Evolutionary conservation across 345 rosid species (phyloP), one percentile per base, ranked within the genome.

Genomic region (Capsella bursapastoris): DNA sequence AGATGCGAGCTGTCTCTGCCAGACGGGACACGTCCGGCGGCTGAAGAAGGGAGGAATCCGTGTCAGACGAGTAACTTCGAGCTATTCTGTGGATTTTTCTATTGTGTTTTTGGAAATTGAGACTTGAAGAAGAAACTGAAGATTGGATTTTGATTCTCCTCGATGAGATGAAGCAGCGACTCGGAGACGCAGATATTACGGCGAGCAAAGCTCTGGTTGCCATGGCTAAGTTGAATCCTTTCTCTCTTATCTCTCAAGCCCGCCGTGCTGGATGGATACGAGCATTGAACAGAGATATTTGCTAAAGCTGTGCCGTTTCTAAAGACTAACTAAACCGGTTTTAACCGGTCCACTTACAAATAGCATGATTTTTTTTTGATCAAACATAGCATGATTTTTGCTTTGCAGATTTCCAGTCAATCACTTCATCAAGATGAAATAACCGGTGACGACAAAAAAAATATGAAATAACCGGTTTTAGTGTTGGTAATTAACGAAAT

Each of bases 1-100:
- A 87, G 74, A 93, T 90, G 59, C 97, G 88, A 74, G 98, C 93
- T 48, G 88, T 90, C 76, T 89, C 81, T 6, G 98, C 96, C 68
- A 90, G 79, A 67, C 83, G 86, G 35, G 85, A 68, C 8, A 90
- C 72, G 59, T 90, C 97, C 3, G 92, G 93, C 6, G 90, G 87
- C 71, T 80, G 79, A 79, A 88, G 89, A 75, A 74, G 81, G 18
- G 89, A 81, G n/a, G 80, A 31, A 14, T 57, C 60, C 1, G 64
- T 4, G 16, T 81, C 64, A 22, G 83, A 63, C 34, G 96, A 85
- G 77, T 53, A 83, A 57, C 72, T 48, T 15, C 78, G 76, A 71
- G 58, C 60, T 49, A 58, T 32, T 52, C 3, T 22, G 27, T 68
- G 11, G 31, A 2, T 14, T 40, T 51, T 70, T 60, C 68, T 68